These are phyloP conservation scores for Sporothrix protearum DNA, from an alignment of 2,329 filamentous ascomycete species.

Conservation along the genomic window DNA sequence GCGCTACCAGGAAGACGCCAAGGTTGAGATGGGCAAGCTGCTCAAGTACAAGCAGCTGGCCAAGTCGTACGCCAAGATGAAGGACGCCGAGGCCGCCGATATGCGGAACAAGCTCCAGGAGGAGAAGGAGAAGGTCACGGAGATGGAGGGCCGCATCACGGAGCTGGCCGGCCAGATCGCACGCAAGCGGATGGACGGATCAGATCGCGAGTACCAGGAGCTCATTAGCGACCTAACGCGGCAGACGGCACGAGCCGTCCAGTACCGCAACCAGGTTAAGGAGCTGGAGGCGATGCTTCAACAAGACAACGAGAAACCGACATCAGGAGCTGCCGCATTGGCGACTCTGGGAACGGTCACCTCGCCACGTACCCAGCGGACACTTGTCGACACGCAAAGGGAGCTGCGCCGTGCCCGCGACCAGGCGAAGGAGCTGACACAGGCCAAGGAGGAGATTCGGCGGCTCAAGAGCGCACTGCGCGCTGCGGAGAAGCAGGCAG, in stretches of 20 bases:
- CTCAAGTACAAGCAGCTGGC: conserved; percentile 76
- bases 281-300: conserved; percentile 54
- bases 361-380: conserved; percentile 51
- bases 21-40: conserved; percentile 70
- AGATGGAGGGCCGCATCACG: conserved; percentile 61
- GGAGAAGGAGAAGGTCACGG: conserved; percentile 61
- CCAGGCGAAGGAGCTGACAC: conserved; percentile 51
- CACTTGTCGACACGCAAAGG: conserved; percentile 50
- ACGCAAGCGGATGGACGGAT: conserved; percentile 37
- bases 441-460: conserved; percentile 52
- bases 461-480: conserved; percentile 50
- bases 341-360: conserved; percentile 35
- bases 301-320: conserved; percentile 36
- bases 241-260: conserved; percentile 55
- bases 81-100: conserved; percentile 67
- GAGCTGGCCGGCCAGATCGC: conserved; percentile 58
- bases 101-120: conserved; percentile 63
- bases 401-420: conserved; percentile 54
- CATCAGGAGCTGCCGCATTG: conserved; percentile 21
- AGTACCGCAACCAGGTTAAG: conserved; percentile 58
- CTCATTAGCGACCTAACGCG: conserved; percentile 53
- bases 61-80: conserved; percentile 73
- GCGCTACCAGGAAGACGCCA: conserved; percentile 68
- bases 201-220: conserved; percentile 45
- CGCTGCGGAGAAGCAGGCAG: conserved; percentile 44